Base-by-base conservation (phyloP, 371 early-diverging fungal genomes). In the Haplosporangium sp. region DNA sequence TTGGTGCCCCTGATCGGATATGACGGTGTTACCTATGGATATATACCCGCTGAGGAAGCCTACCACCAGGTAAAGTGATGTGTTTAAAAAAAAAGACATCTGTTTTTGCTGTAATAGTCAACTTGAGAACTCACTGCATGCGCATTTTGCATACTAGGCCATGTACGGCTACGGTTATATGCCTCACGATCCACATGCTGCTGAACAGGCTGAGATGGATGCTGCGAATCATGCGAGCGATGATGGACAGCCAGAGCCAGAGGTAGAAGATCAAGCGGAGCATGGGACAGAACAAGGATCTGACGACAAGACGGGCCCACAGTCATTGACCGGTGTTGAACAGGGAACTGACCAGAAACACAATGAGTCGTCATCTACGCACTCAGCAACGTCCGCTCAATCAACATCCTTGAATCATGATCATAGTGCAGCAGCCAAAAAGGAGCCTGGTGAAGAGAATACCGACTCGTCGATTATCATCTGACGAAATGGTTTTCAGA, bases 41-140 rank as follows among this genome's bases (percentile, higher is more conserved):
- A 77, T 50, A 72, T 77, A 4, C 64, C 67, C n/a, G 67, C 69
- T 5, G 79, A 77, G 21, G 79, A 77, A 43, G 62, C 62, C 1
- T 77, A 72, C 16, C 70, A 65, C 18, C 79, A 77, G 65, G 79
- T 77, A 71, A 65, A 6, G 13, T 21, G 41, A 21, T 1, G 6
- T 5, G 9, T 2, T 1, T 47, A 0, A 13, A 45, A 1, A 45
- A 45, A 45, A 5, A 45, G 16, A 45, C 43, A n/a, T 29, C 29
- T 29, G 29, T 29, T 59, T 59, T 29, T 59, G 16, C 42, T 59
- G 13, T 11, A 42, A 10, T 57, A 6, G 18, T 29, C 8, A 13
- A 37, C 7, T 36, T 21, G 38, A 10, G 14, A 4, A 14, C 56
- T 56, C 29, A 9, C 6, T 18, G 18, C 58, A 42, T 43, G 36